Percentiles rank a stretch among this genome's conserved stretches.
phyloP scores from a whole-genome alignment of 306 rosid species.

The Carpinus viminea region DNA sequence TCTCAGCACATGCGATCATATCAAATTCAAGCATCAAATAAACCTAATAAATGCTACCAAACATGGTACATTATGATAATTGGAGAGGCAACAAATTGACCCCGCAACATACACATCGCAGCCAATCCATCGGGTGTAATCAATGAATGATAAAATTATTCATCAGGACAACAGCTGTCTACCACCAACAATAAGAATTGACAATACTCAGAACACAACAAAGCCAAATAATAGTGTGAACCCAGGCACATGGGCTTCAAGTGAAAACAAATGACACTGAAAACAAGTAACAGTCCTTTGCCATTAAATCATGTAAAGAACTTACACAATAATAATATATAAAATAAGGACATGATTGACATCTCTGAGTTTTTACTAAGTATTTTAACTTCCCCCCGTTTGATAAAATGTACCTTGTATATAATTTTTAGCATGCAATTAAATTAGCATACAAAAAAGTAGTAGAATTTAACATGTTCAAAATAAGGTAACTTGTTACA shows the following conservation, averaged over 20 bases:
- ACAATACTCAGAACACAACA: neutral
- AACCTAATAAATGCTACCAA: neutral
- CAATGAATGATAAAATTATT: neutral
- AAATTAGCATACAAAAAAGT: neutral
- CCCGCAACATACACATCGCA: neutral
- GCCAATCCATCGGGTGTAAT: neutral
- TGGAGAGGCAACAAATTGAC: neutral
- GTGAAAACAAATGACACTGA: neutral
- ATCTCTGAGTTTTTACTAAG: neutral
- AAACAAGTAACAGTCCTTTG: neutral
- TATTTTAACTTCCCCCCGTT: neutral
- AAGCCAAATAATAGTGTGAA: neutral
- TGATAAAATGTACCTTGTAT: neutral
- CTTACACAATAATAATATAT: neutral
- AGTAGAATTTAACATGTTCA: neutral
- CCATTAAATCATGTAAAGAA: neutral
- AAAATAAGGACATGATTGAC: neutral
- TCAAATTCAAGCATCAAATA: neutral
- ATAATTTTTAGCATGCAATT: neutral
- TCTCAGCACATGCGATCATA: neutral
- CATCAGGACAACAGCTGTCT: conserved; percentile 1
- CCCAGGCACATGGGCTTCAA: conserved; percentile 3
- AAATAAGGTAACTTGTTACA: neutral
- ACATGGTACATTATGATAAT: neutral
- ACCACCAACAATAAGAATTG: neutral